Evolutionary conservation across 1,284 basidiomycete species (phyloP).

Genomic region (Apiotrichum domesticum): DNA sequence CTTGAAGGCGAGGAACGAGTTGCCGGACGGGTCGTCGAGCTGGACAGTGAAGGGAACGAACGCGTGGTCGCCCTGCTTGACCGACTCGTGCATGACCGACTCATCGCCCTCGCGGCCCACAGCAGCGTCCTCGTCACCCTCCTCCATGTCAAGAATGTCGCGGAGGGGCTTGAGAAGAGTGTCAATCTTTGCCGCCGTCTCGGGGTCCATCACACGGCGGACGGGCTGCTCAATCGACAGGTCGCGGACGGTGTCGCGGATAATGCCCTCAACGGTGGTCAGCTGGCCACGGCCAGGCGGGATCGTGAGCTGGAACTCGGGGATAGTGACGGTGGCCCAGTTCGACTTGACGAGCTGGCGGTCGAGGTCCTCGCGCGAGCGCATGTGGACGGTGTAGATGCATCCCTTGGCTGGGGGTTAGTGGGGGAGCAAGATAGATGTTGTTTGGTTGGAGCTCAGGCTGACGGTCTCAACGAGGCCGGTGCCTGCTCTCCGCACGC

Average conservation of each 20-base stretch:
- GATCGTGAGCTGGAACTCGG: conserved; percentile 86
- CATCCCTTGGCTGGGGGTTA: conserved; percentile 46
- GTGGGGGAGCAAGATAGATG: too few species aligned
- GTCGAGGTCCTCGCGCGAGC: conserved; percentile 71
- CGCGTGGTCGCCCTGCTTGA: conserved; percentile 47
- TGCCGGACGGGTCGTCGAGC: conserved; percentile 90
- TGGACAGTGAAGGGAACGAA: conserved; percentile 75
- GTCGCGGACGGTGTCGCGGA: conserved; percentile 79
- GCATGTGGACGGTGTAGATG: conserved; percentile 74
- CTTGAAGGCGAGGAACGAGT: conserved; percentile 86
- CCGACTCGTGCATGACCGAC: conserved; percentile 22
- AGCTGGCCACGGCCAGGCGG: conserved; percentile 83
- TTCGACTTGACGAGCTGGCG: conserved; percentile 91
- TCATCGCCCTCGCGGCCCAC: conserved; percentile 33
- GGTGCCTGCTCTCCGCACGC: background rate
- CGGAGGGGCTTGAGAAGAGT: conserved; percentile 63
- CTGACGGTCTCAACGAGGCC: too few species aligned
- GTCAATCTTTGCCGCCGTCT: conserved; percentile 72
- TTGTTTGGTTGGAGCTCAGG: too few species aligned
- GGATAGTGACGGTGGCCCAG: conserved; percentile 72
- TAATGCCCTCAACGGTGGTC: conserved; percentile 89
- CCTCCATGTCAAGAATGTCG: conserved; percentile 63
- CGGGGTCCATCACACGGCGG: conserved; percentile 73
- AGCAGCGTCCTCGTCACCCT: conserved; percentile 50
- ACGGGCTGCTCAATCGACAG: conserved; percentile 79